These are phyloP conservation scores for Coemansia sp. DNA, from an alignment of 192 early-diverging fungal species.

Conservation along the genomic window DNA sequence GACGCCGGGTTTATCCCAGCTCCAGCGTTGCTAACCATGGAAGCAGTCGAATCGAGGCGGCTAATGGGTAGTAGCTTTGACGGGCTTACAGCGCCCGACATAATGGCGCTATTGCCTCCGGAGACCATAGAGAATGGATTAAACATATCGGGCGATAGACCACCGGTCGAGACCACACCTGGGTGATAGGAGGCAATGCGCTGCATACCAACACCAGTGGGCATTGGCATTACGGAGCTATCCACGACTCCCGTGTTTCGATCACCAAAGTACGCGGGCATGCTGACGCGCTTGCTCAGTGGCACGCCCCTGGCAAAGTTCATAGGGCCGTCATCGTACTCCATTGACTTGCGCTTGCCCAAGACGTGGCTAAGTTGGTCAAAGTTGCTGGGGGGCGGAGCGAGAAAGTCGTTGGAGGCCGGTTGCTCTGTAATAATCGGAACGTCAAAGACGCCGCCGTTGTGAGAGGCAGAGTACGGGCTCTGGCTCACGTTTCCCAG, in stretches of 20 bases:
- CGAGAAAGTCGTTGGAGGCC: slow-evolving; percentile 2
- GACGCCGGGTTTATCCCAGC: neutral
- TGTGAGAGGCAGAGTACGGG: neutral
- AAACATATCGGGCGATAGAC: neutral
- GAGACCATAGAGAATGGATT: neutral
- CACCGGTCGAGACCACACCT: neutral
- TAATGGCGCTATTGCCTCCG: neutral
- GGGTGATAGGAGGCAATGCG: slow-evolving; percentile 45
- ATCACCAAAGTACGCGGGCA: slow-evolving; percentile 32
- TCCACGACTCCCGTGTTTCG: neutral
- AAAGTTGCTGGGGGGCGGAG: slow-evolving; percentile 6
- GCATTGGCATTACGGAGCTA: slow-evolving; percentile 15
- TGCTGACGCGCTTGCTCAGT: slow-evolving; percentile 42
- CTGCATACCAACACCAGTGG: slow-evolving; percentile 25
- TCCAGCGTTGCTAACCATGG: neutral
- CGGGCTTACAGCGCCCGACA: neutral
- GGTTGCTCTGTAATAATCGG: neutral
- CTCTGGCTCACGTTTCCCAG: slow-evolving; percentile 9
- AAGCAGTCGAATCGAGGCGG: neutral
- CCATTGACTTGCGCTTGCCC: slow-evolving; percentile 34
- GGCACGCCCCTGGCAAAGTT: slow-evolving; percentile 28
- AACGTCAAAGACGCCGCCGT: neutral
- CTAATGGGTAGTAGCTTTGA: neutral
- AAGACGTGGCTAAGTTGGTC: slow-evolving; percentile 11
- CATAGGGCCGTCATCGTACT: slow-evolving; percentile 1